phyloP scores from a whole-genome alignment of 208 protist species.

The Acanthamoeba lenticulata region DNA sequence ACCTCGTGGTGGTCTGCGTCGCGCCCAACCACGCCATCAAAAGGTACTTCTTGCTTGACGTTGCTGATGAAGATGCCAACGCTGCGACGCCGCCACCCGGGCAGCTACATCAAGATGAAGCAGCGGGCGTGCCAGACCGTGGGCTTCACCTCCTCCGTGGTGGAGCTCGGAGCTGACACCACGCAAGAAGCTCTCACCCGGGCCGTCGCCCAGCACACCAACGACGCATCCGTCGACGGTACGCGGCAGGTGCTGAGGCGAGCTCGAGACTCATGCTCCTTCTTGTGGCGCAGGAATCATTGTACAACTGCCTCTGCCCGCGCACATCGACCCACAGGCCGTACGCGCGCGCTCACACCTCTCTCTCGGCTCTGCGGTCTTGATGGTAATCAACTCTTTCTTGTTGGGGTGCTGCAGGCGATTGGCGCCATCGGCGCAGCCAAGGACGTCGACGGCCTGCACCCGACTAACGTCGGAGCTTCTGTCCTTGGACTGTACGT shows the following conservation, averaged over 20 bases:
- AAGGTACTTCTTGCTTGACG: background rate
- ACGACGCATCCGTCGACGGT: constrained; percentile 86
- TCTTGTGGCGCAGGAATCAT: constrained; percentile 91
- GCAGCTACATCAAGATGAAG: constrained; percentile 97
- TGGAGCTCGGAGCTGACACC: constrained; percentile 58
- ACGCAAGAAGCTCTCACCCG: constrained; percentile 65
- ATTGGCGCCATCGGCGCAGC: constrained; percentile 49
- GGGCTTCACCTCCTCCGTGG: constrained; percentile 73
- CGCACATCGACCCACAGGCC: constrained; percentile 91
- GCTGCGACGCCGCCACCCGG: background rate
- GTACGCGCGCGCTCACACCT: no score
- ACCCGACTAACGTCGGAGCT: constrained; percentile 93
- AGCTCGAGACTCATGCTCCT: no score
- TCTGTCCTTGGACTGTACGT: constrained; percentile 90
- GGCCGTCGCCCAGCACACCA: constrained; percentile 81
- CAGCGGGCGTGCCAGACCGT: constrained; percentile 61
- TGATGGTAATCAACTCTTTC: no score
- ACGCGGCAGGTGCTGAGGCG: no score
- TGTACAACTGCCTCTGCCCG: constrained; percentile 97
- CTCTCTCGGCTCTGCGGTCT: no score
- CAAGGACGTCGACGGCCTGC: constrained; percentile 96
- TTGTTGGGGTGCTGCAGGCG: no score
- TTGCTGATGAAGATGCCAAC: no score
- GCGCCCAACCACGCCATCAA: constrained; percentile 43
- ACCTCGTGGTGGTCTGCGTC: constrained; percentile 26